Evolutionary conservation across 2,329 filamentous ascomycete genomes (phyloP).

Genomic region (Plectosphaerella cucumerina): DNA sequence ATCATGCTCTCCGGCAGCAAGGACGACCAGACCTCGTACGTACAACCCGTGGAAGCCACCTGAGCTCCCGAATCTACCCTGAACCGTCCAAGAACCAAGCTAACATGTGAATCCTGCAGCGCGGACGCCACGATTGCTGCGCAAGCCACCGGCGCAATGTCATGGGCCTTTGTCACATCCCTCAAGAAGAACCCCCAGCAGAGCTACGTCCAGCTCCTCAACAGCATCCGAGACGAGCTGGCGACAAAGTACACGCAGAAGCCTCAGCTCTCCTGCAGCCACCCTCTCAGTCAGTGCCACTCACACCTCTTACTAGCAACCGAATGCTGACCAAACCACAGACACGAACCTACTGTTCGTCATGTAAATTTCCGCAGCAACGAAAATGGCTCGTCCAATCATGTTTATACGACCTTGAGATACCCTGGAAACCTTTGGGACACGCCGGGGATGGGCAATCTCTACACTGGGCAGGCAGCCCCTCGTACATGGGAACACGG

Average conservation of each 20-base stretch:
- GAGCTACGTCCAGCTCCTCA: constrained; percentile 94
- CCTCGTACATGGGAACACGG: too few relatives aligned
- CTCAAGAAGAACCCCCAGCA: constrained; percentile 97
- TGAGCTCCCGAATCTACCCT: constrained; percentile 1
- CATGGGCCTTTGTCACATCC: constrained; percentile 90
- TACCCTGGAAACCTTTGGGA: too few relatives aligned
- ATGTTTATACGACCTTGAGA: neutral
- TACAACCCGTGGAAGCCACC: constrained; percentile 32
- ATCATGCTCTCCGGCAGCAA: constrained; percentile 98
- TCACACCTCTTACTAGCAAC: neutral
- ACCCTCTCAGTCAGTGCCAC: constrained; percentile 80
- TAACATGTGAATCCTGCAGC: too few relatives aligned
- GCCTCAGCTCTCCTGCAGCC: constrained; percentile 94
- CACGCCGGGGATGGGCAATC: too few relatives aligned
- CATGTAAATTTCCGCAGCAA: constrained; percentile 39
- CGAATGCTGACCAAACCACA: constrained; percentile 17
- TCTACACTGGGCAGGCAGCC: too few relatives aligned
- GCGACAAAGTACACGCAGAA: constrained; percentile 86
- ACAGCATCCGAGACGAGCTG: constrained; percentile 92
- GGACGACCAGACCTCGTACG: constrained; percentile 89
- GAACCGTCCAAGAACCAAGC: neutral
- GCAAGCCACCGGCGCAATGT: constrained; percentile 96
- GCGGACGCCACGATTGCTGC: constrained; percentile 89
- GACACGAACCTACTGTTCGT: constrained; percentile 62
- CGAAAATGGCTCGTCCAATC: neutral